Base-by-base conservation (phyloP, 768 basidiomycete genomes). In the Exsudoporus frostii region DNA sequence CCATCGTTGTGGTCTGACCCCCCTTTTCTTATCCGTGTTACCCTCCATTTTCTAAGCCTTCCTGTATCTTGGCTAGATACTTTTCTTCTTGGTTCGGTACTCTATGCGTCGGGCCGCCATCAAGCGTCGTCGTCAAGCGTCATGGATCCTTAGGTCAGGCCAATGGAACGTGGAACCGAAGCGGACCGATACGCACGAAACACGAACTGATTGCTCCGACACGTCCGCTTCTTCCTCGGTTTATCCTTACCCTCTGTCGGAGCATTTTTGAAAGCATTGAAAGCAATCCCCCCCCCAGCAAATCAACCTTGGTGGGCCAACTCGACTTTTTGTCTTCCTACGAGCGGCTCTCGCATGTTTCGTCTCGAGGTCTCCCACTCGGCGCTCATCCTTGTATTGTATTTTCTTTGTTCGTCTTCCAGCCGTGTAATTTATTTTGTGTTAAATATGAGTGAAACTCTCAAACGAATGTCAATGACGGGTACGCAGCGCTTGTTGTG, bases 81-180 rank as follows among this genome's bases (percentile, higher is more conserved):
- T 34, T n/a, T 43, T 61, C 24, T 43, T 61, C 37, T 1, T 53
- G 17, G 63, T 62, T 41, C 60, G 55, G 30, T 53, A 50, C 44
- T 50, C 27, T 17, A 56, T 61, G 48, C 59, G 45, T 45, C 54
- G 53, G 5, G 47, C 54, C 17, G 59, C 54, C 17, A 27, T 61
- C 50, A 61, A 65, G 38, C 54, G 59, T 25, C 62, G 62, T 42
- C 59, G 63, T 53, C 63, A 65, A 53, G 59, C 56, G 8, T 64
- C 59, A n/a, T 64, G 62, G 62, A 64, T 63, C 48, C 55, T 64
- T 49, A 39, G 47, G 40, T 55, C 62, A 0, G 52, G 55, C 4
- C 62, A 56, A 20, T 64, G 63, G 62, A 60, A 59, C 37, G 51
- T 33, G 39, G 59, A 61, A 53, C 30, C 56, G 22, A 64, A 64